Evolutionary conservation across 352 stramenopile species (phyloP).

Genomic region (Globisporangium middletonii): DNA sequence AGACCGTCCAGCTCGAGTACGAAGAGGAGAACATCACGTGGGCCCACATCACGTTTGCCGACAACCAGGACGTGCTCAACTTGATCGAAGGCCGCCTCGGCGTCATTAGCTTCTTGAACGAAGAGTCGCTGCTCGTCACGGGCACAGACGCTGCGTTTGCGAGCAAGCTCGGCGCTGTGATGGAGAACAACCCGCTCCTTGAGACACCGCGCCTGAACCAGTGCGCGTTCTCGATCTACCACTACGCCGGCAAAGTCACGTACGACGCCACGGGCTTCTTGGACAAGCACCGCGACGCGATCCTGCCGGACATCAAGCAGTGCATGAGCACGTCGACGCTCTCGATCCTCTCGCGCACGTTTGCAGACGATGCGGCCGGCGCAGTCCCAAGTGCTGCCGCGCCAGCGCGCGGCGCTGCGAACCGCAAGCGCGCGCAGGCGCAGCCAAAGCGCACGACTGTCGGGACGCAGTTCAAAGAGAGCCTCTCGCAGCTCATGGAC

Average conservation of each 20-base stretch:
- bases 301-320: conserved; percentile 82
- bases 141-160: conserved; percentile 84
- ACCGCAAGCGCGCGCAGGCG: conserved; percentile 42
- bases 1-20: conserved; percentile 87
- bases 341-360: conserved; percentile 64
- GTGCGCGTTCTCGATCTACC: conserved; percentile 79
- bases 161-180: conserved; percentile 83
- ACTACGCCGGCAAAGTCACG: conserved; percentile 84
- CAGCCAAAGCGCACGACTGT: conserved; percentile 69
- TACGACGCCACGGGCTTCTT: conserved; percentile 80
- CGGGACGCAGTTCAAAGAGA: conserved; percentile 84
- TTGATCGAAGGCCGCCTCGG: conserved; percentile 87
- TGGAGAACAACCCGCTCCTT: conserved; percentile 84
- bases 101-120: conserved; percentile 88
- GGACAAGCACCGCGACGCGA: conserved; percentile 81
- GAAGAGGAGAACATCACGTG: conserved; percentile 89
- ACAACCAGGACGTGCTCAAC: conserved; percentile 90
- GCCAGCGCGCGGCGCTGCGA: conserved; percentile 9
- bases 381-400: conserved; percentile 5
- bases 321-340: conserved; percentile 72
- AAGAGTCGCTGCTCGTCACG: conserved; percentile 82
- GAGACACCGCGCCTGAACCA: conserved; percentile 80
- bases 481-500: conserved; percentile 76
- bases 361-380: conserved; percentile 31
- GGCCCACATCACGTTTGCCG: conserved; percentile 85